Percentiles rank a stretch among this genome's conserved stretches.
phyloP scores from a whole-genome alignment of 2,329 filamentous ascomycete genomes.

The Neodidymelliopsis sp. region DNA sequence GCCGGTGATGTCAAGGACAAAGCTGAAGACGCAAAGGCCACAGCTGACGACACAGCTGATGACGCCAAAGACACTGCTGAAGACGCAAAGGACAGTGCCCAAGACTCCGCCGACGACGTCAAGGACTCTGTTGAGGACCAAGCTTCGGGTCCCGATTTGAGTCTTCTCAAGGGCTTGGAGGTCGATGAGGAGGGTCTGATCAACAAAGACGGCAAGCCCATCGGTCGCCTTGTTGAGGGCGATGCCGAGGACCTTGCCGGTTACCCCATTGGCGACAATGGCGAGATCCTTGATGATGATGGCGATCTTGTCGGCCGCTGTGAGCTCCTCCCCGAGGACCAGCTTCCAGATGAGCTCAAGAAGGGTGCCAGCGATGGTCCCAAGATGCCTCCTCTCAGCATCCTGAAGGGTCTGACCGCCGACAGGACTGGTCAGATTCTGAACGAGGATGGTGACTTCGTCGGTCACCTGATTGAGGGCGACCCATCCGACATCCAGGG shows the following conservation, averaged over 20 bases:
- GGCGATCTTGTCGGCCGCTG: constrained; percentile 63
- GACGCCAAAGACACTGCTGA: constrained; percentile 43
- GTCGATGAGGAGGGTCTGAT: constrained; percentile 64
- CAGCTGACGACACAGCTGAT: constrained; percentile 47
- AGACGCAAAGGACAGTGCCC: constrained; percentile 37
- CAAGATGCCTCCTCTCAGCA: constrained; percentile 54
- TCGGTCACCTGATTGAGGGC: constrained; percentile 58
- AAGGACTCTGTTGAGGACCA: constrained; percentile 39
- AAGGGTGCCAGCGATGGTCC: constrained; percentile 44
- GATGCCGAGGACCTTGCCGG: constrained; percentile 61
- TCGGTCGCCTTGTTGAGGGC: constrained; percentile 60
- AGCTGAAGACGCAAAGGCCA: constrained; percentile 31
- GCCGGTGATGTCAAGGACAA: constrained; percentile 50
- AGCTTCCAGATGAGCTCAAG: constrained; percentile 50
- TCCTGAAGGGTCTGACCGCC: constrained; percentile 58
- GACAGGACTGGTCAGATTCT: constrained; percentile 57
- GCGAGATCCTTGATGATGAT: constrained; percentile 63
- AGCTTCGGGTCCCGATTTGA: constrained; percentile 52
- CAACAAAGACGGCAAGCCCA: constrained; percentile 56
- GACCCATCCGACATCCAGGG: constrained; percentile 58
- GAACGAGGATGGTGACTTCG: constrained; percentile 60
- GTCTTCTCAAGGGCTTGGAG: constrained; percentile 58
- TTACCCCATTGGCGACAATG: constrained; percentile 61
- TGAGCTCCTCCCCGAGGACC: constrained; percentile 56
- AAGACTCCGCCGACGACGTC: constrained; percentile 42